Base-by-base conservation (phyloP, 2,329 filamentous ascomycete species). In the Ceratocystis colombiana region DNA sequence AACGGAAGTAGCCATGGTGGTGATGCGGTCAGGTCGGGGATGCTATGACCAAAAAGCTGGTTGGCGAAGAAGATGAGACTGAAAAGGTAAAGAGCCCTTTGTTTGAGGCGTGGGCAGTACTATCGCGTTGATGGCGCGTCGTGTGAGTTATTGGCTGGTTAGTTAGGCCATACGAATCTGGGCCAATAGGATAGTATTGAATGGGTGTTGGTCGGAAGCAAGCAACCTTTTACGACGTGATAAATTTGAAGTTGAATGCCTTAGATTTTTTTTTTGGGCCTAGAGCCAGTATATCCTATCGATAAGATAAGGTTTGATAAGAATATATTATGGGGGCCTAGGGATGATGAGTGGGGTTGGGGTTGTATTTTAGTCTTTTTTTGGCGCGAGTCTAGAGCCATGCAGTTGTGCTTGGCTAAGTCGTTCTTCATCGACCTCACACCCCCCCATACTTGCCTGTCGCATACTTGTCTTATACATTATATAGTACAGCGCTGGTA, bases 1-100 rank as follows among this genome's bases (percentile, higher is more conserved):
- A 72, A 96, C 89, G 78, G 90, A 87, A 73, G 91, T 89, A 72
- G 92, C 91, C 91, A 96, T 96, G 74, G 70, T 73, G 69, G 22
- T 57, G 45, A 17, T 20, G n/a, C 1, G 10, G 53, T 28, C 15
- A 6, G 37, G 7, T 28, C 61, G 55, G 10, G 55, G 25, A n/a
- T 59, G 28, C 17, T 59, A 12, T 25, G 55, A 20, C 37, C 37
- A 41, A 12, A 41, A 41, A 41, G 10, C 37, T 12, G 10, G 10
- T 41, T 41, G 37, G 12, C 37, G 37, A 41, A 41, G 10, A 41
- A 41, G 37, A 41, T 12, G 25, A 53, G 48, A 15, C 5, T 25
- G 45, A 20, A 8, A 28, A 53, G 25, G 48, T 25, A 53, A 15
- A 53, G 20, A 15, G 10, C 3, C 10, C 8, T 41, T 12, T 12